Conservation (phyloP, 2,329 filamentous ascomycete species). For the Scytalidium sp. region DNA sequence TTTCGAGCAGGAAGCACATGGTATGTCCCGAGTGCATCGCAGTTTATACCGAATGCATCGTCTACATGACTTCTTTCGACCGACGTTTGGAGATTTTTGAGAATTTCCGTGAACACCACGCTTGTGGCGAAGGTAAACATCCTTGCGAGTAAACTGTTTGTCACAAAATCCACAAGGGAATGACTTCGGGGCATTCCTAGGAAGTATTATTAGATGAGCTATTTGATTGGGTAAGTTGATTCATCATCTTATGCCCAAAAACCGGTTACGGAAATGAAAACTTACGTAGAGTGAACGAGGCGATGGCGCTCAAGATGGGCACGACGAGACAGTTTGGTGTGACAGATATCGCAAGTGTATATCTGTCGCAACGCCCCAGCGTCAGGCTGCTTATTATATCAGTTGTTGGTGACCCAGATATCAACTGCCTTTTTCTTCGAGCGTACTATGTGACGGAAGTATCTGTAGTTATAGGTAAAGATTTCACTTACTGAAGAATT, state of each 20-base stretch:
- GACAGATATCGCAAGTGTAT: conserved; percentile 2
- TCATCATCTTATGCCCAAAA: no score
- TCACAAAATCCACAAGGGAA: conserved; percentile 1
- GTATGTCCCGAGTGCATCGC: not conserved
- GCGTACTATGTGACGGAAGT: no score
- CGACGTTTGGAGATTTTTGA: not conserved
- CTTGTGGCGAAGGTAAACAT: conserved; percentile 1
- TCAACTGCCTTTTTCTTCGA: no score
- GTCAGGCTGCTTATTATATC: no score
- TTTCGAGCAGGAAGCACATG: not conserved
- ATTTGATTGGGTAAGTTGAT: no score
- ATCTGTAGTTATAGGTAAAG: no score
- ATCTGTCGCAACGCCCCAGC: no score
- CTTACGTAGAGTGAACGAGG: not conserved
- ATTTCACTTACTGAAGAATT: no score
- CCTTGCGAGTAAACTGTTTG: conserved; percentile 1
- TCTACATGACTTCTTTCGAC: conserved; percentile 1
- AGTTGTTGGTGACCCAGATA: no score
- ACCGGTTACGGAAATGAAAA: no score
- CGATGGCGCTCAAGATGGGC: conserved; percentile 1
- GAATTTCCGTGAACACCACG: not conserved
- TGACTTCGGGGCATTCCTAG: not conserved
- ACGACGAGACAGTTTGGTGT: conserved; percentile 1
- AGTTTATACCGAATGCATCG: conserved; percentile 3
- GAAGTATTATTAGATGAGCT: no score